Percentiles rank a stretch among this genome's conserved stretches.
Evolutionary conservation across 306 rosid genomes (phyloP).

Genomic region (Herpetospermum pedunculosum): DNA sequence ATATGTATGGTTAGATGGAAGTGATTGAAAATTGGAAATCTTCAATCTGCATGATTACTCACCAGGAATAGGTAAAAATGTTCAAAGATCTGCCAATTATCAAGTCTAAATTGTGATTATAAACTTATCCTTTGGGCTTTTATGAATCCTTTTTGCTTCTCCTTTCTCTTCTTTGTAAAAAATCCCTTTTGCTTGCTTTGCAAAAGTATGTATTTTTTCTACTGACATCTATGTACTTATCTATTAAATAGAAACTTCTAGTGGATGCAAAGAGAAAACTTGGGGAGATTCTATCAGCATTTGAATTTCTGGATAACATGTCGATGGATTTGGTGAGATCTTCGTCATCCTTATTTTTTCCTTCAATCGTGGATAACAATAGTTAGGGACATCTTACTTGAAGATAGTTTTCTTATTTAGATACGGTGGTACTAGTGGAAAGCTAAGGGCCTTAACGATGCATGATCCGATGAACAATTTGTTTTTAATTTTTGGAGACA

Average conservation of each 20-base stretch:
- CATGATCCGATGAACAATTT: background rate
- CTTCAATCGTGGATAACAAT: background rate
- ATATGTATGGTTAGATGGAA: background rate
- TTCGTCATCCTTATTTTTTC: background rate
- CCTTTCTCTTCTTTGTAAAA: background rate
- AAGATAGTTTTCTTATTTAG: background rate
- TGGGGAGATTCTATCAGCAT: conserved; percentile 93
- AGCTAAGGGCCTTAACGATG: background rate
- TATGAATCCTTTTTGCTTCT: conserved; percentile 2
- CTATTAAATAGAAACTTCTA: conserved; percentile 58
- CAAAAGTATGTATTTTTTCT: background rate
- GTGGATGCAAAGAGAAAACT: conserved; percentile 80
- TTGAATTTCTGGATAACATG: conserved; percentile 72
- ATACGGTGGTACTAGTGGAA: background rate
- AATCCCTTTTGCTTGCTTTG: background rate
- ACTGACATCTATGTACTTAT: conserved; percentile 15
- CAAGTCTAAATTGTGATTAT: background rate
- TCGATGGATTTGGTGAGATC: conserved; percentile 71
- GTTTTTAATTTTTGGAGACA: background rate
- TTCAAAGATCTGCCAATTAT: background rate
- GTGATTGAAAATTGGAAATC: background rate
- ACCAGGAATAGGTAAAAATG: background rate
- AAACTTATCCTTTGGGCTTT: conserved; percentile 4
- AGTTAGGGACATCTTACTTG: background rate
- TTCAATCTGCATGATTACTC: background rate